phyloP scores from a whole-genome alignment of 2,329 filamentous ascomycete genomes.

The Colletotrichum falcatum region DNA sequence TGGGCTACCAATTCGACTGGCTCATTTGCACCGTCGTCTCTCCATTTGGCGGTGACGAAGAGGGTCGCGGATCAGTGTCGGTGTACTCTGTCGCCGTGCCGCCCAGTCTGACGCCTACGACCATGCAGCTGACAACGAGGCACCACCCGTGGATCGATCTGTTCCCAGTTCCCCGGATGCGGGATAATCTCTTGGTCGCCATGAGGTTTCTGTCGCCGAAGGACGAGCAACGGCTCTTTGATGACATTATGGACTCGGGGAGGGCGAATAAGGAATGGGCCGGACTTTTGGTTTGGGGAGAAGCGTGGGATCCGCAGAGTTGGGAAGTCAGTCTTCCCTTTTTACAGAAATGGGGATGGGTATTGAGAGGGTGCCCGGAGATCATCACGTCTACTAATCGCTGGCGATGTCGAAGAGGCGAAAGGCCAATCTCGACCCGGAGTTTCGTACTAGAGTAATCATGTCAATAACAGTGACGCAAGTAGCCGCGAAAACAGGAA shows the following conservation, averaged over 20 bases:
- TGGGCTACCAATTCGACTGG: conserved; percentile 15
- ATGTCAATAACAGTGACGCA: too few relatives aligned
- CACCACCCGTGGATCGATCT: conserved; percentile 51
- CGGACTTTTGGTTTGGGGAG: conserved; percentile 54
- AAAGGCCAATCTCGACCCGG: not conserved
- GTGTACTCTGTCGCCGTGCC: conserved; percentile 12
- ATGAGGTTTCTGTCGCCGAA: not conserved
- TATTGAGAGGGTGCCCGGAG: conserved; percentile 52
- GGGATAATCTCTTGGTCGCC: conserved; percentile 45
- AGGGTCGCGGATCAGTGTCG: conserved; percentile 15
- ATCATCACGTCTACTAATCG: conserved; percentile 51
- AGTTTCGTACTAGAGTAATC: not conserved
- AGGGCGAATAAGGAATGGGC: not conserved
- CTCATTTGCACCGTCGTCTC: conserved; percentile 33
- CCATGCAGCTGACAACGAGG: conserved; percentile 43
- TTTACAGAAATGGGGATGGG: conserved; percentile 55
- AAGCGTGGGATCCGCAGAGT: conserved; percentile 54
- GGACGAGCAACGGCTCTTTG: conserved; percentile 14
- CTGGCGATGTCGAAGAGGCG: conserved; percentile 45
- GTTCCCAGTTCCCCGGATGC: conserved; percentile 46
- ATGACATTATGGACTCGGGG: not conserved
- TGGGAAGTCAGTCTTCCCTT: conserved; percentile 63
- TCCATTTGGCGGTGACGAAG: conserved; percentile 37
- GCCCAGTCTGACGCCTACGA: conserved; percentile 44
- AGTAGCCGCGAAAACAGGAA: too few relatives aligned